Percentiles rank a stretch among this genome's conserved stretches.
Conservation (phyloP, 495 filamentous ascomycete species). For the Xylaria acuta region DNA sequence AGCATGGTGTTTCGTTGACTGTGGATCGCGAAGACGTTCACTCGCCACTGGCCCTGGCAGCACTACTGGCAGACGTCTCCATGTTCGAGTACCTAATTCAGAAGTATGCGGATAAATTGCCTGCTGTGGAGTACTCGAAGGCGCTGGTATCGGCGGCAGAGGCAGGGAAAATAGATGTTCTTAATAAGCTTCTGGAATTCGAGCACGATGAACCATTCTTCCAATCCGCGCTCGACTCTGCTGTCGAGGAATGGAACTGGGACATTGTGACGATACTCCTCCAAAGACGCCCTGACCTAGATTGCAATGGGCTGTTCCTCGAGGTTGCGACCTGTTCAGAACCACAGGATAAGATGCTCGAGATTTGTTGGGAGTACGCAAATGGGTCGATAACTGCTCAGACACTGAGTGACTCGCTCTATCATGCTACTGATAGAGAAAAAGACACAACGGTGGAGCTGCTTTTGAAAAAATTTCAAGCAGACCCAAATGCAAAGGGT, state of each 20-base stretch:
- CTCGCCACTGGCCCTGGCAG: constrained; percentile 39
- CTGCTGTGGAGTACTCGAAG: constrained; percentile 39
- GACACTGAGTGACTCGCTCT: constrained; percentile 36
- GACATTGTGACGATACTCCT: constrained; percentile 35
- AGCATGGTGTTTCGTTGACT: constrained; percentile 38
- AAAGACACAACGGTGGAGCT: constrained; percentile 39
- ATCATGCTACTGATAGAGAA: constrained; percentile 41
- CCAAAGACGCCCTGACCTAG: constrained; percentile 31
- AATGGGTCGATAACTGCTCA: constrained; percentile 30
- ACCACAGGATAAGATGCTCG: constrained; percentile 37
- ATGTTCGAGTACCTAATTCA: constrained; percentile 44
- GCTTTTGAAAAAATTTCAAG: constrained; percentile 36
- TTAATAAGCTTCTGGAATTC: constrained; percentile 39
- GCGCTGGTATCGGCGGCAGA: constrained; percentile 39
- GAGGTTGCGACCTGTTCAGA: constrained; percentile 37
- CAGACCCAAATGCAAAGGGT: constrained; percentile 40
- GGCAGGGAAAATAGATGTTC: constrained; percentile 37
- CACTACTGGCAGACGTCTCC: constrained; percentile 37
- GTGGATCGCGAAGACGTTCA: constrained; percentile 34
- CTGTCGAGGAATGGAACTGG: constrained; percentile 39
- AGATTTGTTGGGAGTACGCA: constrained; percentile 36
- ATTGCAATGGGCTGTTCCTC: constrained; percentile 37
- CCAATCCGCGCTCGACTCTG: constrained; percentile 36
- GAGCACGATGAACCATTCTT: constrained; percentile 34
- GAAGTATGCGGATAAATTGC: constrained; percentile 36